phyloP scores from a whole-genome alignment of 2,329 filamentous ascomycete species.

The Fusarium guadeloupense region DNA sequence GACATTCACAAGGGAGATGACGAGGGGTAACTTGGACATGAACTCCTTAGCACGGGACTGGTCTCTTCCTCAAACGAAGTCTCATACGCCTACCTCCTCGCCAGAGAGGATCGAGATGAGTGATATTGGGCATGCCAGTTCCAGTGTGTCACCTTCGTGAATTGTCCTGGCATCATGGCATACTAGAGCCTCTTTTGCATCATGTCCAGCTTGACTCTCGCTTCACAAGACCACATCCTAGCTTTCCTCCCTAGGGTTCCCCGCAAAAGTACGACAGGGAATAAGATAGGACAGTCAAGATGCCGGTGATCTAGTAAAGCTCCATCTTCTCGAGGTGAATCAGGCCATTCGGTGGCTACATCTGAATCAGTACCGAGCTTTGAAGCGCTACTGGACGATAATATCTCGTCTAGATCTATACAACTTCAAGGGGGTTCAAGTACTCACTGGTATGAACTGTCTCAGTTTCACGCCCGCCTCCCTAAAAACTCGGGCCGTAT shows the following conservation, averaged over 20 bases:
- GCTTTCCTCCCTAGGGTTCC: conserved; percentile 11
- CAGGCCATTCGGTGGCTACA: conserved; percentile 69
- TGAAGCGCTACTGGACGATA: background rate
- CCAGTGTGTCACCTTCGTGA: conserved; percentile 2
- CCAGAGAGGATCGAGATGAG: conserved; percentile 32
- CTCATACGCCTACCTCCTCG: conserved; percentile 22
- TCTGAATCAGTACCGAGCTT: conserved; percentile 34
- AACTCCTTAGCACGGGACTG: conserved; percentile 4
- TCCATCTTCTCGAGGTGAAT: conserved; percentile 68
- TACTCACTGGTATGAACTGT: conserved; percentile 84
- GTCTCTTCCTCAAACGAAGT: conserved; percentile 11
- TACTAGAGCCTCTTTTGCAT: conserved; percentile 18
- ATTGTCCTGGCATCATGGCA: background rate
- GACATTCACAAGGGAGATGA: conserved; percentile 19
- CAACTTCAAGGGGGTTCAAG: conserved; percentile 14
- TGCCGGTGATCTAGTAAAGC: conserved; percentile 44
- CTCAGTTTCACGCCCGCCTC: conserved; percentile 85
- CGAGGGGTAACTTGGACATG: conserved; percentile 21
- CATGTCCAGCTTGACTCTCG: conserved; percentile 3
- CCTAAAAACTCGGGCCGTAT: conserved; percentile 82
- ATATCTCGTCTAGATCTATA: conserved; percentile 16
- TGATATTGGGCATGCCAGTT: conserved; percentile 22
- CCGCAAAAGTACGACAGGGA: conserved; percentile 24
- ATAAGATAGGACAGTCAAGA: conserved; percentile 10
- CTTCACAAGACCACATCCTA: conserved; percentile 31